Evolutionary conservation across 371 early-diverging fungal genomes (phyloP).

Genomic region (Mucor racemosus): DNA sequence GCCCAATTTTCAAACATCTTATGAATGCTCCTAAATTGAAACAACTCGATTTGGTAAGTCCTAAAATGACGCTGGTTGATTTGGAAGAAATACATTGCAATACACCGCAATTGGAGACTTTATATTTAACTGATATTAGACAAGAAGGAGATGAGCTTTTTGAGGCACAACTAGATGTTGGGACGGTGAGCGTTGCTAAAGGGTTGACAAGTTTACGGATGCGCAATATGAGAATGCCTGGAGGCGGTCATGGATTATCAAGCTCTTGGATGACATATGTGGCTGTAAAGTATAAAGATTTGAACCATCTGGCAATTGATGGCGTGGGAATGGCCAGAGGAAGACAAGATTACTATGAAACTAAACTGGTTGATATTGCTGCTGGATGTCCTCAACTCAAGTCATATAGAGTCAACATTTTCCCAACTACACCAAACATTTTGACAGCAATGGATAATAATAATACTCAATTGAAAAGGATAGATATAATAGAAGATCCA

Average conservation of each 20-base stretch:
- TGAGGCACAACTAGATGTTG: background rate
- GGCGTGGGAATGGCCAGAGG: background rate
- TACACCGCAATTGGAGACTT: background rate
- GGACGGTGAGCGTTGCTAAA: background rate
- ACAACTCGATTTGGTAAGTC: background rate
- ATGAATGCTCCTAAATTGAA: background rate
- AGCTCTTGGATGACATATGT: constrained; percentile 9
- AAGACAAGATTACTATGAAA: background rate
- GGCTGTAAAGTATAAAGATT: background rate
- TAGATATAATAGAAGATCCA: background rate
- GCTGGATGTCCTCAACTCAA: background rate
- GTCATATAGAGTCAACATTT: background rate
- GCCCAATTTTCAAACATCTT: background rate
- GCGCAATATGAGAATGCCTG: background rate
- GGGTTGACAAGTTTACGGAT: background rate
- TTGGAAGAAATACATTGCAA: background rate
- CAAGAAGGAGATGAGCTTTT: background rate
- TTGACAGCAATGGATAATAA: constrained; percentile 1
- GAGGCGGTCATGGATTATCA: background rate
- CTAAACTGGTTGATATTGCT: background rate
- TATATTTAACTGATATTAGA: background rate
- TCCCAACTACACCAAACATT: background rate
- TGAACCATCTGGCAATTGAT: background rate
- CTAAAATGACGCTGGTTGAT: background rate
- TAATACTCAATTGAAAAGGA: background rate